Evolutionary conservation across 139 green algal species (phyloP).

Genomic region (Chlamydomonas incerta): DNA sequence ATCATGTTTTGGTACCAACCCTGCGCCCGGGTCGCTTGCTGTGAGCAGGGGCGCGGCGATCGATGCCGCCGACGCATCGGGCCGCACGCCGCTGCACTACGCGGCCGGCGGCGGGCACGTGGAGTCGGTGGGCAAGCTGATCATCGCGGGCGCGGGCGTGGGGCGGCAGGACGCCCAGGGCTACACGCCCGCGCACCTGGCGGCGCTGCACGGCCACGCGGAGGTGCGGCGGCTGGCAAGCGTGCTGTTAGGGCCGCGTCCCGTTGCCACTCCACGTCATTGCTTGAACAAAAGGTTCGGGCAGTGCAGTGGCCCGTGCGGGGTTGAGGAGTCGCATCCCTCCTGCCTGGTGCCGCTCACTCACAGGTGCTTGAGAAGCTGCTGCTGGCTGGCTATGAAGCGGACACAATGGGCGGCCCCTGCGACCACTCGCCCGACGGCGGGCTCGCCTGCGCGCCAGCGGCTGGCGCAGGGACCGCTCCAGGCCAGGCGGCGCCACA

Average conservation of each 20-base stretch:
- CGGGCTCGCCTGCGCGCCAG: too few species aligned
- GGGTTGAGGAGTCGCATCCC: too few species aligned
- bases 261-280: too few species aligned
- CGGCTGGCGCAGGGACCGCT: too few species aligned
- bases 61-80: not conserved
- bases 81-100: constrained; percentile 36
- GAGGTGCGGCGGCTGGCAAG: not conserved
- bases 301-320: too few species aligned
- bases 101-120: constrained; percentile 19
- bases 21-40: too few species aligned
- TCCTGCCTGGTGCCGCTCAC: not conserved
- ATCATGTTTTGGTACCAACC: too few species aligned
- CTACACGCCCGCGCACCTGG: constrained; percentile 32
- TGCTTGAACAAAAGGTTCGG: too few species aligned
- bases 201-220: constrained; percentile 36
- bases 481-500: too few species aligned
- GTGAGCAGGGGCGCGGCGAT: constrained; percentile 22
- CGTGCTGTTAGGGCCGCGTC: not conserved
- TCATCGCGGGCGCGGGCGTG: constrained; percentile 19
- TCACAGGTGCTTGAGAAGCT: constrained; percentile 43
- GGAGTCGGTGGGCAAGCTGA: constrained; percentile 12
- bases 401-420: constrained; percentile 19
- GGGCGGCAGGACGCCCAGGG: not conserved
- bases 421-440: not conserved
- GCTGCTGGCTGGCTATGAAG: constrained; percentile 23